Conservation (phyloP, 139 green algal genomes). For the Chlorella sp. region DNA sequence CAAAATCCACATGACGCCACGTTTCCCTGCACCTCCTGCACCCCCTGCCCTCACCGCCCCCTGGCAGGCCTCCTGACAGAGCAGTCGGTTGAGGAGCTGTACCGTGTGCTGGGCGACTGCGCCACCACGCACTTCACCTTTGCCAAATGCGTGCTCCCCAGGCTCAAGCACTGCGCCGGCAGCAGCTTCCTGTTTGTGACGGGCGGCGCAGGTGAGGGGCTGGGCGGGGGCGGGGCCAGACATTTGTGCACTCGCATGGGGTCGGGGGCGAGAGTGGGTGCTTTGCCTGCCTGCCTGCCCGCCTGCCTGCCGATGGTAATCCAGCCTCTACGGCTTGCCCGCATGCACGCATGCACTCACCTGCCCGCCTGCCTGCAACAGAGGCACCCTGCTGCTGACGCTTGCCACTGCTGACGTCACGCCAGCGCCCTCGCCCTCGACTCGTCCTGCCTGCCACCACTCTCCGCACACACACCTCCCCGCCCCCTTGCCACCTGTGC, state of each 20-base stretch:
- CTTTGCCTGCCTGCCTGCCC: not conserved
- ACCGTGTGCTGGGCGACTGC: not conserved
- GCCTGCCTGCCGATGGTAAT: not conserved
- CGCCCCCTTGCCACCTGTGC: not conserved
- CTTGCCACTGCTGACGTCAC: not conserved
- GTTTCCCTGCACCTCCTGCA: not conserved
- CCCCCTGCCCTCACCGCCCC: not conserved
- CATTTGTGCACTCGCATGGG: not conserved
- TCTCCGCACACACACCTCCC: too few relatives aligned
- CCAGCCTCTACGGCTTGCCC: not conserved
- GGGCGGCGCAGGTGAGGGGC: not conserved
- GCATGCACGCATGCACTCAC: too few relatives aligned
- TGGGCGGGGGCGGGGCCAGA: not conserved
- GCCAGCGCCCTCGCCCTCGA: too few relatives aligned
- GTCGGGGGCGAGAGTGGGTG: too few relatives aligned
- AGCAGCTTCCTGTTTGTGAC: conserved; percentile 9
- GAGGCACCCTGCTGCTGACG: not conserved
- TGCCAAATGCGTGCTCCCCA: not conserved
- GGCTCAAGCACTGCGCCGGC: not conserved
- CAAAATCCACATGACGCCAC: too few relatives aligned
- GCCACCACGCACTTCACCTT: conserved; percentile 4
- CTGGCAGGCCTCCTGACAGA: not conserved
- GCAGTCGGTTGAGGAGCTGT: not conserved
- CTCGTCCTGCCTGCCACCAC: not conserved
- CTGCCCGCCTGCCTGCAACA: too few relatives aligned